Conservation (phyloP, 2,329 filamentous ascomycete genomes). For the Beauveria sp. region DNA sequence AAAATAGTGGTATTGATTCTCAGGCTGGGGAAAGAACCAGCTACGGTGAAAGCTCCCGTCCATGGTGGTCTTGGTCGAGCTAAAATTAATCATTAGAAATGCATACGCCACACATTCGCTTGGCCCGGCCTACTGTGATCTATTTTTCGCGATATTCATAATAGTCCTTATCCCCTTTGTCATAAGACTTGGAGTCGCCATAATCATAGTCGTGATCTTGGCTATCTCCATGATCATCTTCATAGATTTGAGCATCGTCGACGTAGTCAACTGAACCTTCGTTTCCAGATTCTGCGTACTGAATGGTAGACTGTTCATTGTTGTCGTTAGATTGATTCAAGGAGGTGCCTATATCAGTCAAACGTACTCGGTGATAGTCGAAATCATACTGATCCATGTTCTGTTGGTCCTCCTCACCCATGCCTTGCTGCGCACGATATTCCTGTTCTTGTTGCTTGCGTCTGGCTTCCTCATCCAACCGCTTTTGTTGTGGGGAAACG, state of each 20-base stretch:
- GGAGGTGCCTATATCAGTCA: not conserved
- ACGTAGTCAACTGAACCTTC: constrained; percentile 41
- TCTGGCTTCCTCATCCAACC: constrained; percentile 47
- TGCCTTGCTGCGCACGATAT: constrained; percentile 38
- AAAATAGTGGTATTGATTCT: not conserved
- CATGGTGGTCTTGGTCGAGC: not conserved
- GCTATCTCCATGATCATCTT: constrained; percentile 41
- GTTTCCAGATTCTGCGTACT: constrained; percentile 37
- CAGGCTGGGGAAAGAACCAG: not conserved
- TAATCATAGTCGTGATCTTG: constrained; percentile 29
- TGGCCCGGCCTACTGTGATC: not conserved
- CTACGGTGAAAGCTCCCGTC: not conserved
- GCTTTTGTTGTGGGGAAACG: constrained; percentile 68
- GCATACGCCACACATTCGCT: not conserved
- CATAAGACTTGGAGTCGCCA: constrained; percentile 30
- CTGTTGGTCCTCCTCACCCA: constrained; percentile 40
- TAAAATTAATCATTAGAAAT: not conserved
- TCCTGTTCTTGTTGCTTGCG: constrained; percentile 41
- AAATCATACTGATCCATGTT: constrained; percentile 45
- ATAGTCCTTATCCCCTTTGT: constrained; percentile 33
- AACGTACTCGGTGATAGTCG: constrained; percentile 45
- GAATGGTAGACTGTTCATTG: constrained; percentile 31
- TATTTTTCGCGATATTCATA: constrained; percentile 27
- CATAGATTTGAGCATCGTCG: constrained; percentile 45
- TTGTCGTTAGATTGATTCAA: constrained; percentile 9